Percentiles rank a stretch among this genome's conserved stretches.
Evolutionary conservation across 1,284 basidiomycete species (phyloP).

Genomic region (Pulveroboletus sp.): DNA sequence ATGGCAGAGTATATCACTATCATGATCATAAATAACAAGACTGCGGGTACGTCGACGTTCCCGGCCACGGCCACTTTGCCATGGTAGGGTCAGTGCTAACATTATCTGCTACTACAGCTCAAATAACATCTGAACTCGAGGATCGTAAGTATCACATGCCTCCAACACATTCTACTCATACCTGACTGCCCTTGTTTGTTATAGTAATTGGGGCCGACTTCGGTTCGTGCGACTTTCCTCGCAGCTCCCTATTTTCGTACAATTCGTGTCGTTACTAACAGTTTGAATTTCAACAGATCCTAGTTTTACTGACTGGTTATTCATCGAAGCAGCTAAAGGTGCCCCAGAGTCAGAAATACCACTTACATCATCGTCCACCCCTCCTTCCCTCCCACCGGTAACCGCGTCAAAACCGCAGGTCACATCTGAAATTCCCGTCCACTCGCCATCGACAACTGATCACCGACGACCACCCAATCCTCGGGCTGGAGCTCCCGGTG

Average conservation of each 20-base stretch:
- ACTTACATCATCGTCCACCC: conserved; percentile 34
- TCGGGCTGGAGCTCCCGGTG: conserved; percentile 37
- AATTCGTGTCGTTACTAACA: conserved; percentile 15
- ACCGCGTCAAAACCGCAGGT: conserved; percentile 17
- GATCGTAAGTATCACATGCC: conserved; percentile 59
- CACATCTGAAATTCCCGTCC: conserved; percentile 28
- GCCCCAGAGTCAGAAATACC: conserved; percentile 49
- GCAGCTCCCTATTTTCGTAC: conserved; percentile 5
- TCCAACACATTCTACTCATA: conserved; percentile 12
- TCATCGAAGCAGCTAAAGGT: conserved; percentile 73
- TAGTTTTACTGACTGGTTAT: conserved; percentile 83
- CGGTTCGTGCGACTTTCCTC: conserved; percentile 45
- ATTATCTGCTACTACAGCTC: conserved; percentile 48
- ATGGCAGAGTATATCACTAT: conserved; percentile 92
- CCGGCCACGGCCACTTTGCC: background rate
- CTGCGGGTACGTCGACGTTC: conserved; percentile 53
- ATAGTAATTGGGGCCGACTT: conserved; percentile 80
- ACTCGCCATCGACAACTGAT: conserved; percentile 38
- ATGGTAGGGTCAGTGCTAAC: background rate
- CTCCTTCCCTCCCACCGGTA: conserved; percentile 34
- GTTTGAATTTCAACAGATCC: conserved; percentile 47
- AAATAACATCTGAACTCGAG: conserved; percentile 80
- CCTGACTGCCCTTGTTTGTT: conserved; percentile 22
- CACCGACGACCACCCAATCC: conserved; percentile 45
- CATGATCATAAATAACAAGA: conserved; percentile 91